Percentiles rank a stretch among this genome's conserved stretches.
Conservation (phyloP, 2,329 filamentous ascomycete genomes). For the Botrytis porri region DNA sequence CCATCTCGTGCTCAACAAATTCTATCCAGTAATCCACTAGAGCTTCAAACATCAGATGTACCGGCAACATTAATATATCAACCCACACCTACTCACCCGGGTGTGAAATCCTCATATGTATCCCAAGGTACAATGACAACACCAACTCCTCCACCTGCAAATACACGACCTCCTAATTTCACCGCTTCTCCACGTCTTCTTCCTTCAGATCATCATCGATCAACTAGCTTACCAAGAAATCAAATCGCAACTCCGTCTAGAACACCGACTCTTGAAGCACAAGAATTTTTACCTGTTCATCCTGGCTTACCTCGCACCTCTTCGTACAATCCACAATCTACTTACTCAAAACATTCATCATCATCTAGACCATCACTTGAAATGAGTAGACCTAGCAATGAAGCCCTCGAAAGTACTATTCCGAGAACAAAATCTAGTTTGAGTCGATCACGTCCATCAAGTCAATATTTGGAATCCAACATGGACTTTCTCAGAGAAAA, state of each 20-base stretch:
- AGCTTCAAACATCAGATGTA: slow-evolving; percentile 50
- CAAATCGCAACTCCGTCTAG: slow-evolving; percentile 26
- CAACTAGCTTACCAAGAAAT: slow-evolving; percentile 47
- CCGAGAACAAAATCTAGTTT: slow-evolving; percentile 65
- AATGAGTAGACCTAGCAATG: slow-evolving; percentile 61
- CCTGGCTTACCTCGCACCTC: slow-evolving; percentile 29
- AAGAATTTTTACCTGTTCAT: slow-evolving; percentile 28
- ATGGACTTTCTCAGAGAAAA: slow-evolving; percentile 79
- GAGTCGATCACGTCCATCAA: slow-evolving; percentile 68
- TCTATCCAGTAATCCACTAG: slow-evolving; percentile 58
- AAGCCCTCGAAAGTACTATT: slow-evolving; percentile 54
- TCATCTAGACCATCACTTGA: slow-evolving; percentile 69
- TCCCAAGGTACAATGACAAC: slow-evolving; percentile 81
- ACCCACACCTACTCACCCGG: slow-evolving; percentile 39
- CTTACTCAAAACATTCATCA: slow-evolving; percentile 44
- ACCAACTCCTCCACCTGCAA: slow-evolving; percentile 45
- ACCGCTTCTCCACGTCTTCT: slow-evolving; percentile 29
- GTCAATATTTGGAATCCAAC: slow-evolving; percentile 79
- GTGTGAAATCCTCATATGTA: slow-evolving; percentile 41
- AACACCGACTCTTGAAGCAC: slow-evolving; percentile 26
- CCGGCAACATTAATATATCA: slow-evolving; percentile 39
- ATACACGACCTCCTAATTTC: slow-evolving; percentile 29
- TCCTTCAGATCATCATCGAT: slow-evolving; percentile 45
- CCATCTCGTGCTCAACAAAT: slow-evolving; percentile 56
- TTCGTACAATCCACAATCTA: slow-evolving; percentile 40